Base-by-base conservation (phyloP, 2,329 filamentous ascomycete species). In the Fusarium liriodendri region DNA sequence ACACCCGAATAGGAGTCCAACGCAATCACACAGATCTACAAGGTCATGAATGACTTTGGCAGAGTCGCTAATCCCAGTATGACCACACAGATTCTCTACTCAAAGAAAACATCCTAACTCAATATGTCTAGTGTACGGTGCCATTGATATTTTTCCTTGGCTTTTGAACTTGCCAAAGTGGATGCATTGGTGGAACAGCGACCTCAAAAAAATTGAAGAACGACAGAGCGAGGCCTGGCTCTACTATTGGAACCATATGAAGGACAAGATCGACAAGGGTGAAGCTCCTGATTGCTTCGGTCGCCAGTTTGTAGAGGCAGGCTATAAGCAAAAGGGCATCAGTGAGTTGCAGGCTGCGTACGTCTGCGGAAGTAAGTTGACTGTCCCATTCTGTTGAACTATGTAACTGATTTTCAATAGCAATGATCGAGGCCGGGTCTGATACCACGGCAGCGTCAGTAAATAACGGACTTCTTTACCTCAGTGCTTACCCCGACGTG, bases 351-450 rank as follows among this genome's bases (percentile, higher is more conserved):
- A 45, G 20, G 42, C 42, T 45, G 20, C 42, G 4, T 45, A 45
- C 9, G 42, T 45, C 13, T 45, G 42, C 20, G 42, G 42, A 25
- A 45, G 42, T 45, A 10, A 5, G 40, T 16, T 45, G 7, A 4
- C 16, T 22, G 9, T 22, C 20, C 13, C 13, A 7, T 25, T 22
- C 3, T 8, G 13, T 45, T 45, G 7, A 45, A 4, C n/a, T 4
- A 14, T 1, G 7, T 16, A 5, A 45, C 20, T 22, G 1, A 45
- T 16, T 9, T 2, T 14, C 3, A 0, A 25, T 2, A 45, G 42
- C 42, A 16, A 25, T 45, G 42, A 25, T 45, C 13, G 42, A 45
- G 4, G 42, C 42, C 6, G 42, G 42, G 16, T 25, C 42, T 2
- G 42, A 45, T 25, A 45, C 42, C 7, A 45, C 42, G 0, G 42